Conservation (phyloP, 768 basidiomycete species). For the Cystobasidium onofrii region DNA sequence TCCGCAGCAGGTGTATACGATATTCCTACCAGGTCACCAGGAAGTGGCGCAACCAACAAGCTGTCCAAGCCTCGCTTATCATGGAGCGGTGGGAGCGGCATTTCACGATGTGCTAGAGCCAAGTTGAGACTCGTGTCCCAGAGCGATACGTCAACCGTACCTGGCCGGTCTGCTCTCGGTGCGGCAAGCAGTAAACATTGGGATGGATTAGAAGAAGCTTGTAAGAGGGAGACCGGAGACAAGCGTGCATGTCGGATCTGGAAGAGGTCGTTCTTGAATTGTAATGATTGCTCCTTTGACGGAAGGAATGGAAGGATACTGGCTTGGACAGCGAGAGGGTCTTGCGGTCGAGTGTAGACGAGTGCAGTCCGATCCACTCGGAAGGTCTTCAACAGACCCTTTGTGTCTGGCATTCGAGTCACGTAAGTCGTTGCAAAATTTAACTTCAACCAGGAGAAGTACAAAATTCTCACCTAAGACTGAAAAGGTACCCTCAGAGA, state of each 20-base stretch:
- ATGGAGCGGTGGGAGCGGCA: background rate
- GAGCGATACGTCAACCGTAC: background rate
- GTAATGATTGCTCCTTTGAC: background rate
- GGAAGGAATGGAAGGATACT: background rate
- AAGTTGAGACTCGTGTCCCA: constrained; percentile 3
- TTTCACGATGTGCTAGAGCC: background rate
- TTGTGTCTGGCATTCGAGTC: background rate
- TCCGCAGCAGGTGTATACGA: background rate
- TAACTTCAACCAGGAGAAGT: too few relatives aligned
- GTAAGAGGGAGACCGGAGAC: background rate
- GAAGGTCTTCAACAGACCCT: background rate
- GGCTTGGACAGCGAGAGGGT: background rate
- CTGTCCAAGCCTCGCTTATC: background rate
- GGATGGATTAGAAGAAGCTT: background rate
- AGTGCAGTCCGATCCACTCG: background rate
- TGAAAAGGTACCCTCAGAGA: background rate
- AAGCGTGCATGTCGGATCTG: background rate
- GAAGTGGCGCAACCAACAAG: background rate
- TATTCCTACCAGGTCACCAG: background rate
- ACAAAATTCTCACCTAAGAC: background rate
- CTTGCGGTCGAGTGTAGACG: background rate
- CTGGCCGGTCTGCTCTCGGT: background rate
- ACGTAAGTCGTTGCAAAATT: too few relatives aligned
- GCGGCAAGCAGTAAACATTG: background rate
- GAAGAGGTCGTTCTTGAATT: background rate